Base-by-base conservation (phyloP, 108 stramenopile genomes). In the Aurantiochytrium sp. region DNA sequence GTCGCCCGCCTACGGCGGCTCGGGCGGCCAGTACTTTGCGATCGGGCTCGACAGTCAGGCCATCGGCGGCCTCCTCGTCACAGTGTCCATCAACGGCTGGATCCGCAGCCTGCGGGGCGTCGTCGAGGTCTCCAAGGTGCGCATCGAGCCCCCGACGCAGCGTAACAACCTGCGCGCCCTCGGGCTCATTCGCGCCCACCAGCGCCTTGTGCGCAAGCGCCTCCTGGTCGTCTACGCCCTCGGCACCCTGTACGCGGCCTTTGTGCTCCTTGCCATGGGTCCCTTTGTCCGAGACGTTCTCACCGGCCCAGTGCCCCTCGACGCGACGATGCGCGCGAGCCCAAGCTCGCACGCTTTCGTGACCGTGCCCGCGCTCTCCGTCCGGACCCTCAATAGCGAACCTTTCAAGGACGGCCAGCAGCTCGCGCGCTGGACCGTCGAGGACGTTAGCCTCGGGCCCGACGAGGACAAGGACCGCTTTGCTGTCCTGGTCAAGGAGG, bases 81-180 rank as follows among this genome's bases (percentile, higher is more conserved):
- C 6, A 81, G 17, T 81, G 36, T 81, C 73, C 27, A 81, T 81
- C 45, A 81, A 81, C 24, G 73, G 73, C n/a, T 81, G 73, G 73
- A 81, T 81, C 24, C 36, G 73, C 0, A 12, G n/a, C 6, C 21
- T 81, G 6, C 73, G 39, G 27, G 73, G 73, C 42, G 73, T 48
- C 45, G 24, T 81, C 42, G 73, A 81, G 30, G 36, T 81, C 10
- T 21, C 12, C 30, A 81, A 81, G 30, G 73, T 81, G 1, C 39
- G 45, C 73, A 42, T 65, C 73, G 73, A 81, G 45, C 39, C 45
- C 21, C 45, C 42, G 0, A 65, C 10, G n/a, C n/a, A n/a, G n/a
- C n/a, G n/a, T n/a, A 17, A n/a, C 0, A 48, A 81, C 24, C 8
- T n/a, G 39, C 73, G 73, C 19, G 73, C 21, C 17, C 73, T n/a